Conservation (phyloP, 2,329 filamentous ascomycete species). For the Xylariales sp. region DNA sequence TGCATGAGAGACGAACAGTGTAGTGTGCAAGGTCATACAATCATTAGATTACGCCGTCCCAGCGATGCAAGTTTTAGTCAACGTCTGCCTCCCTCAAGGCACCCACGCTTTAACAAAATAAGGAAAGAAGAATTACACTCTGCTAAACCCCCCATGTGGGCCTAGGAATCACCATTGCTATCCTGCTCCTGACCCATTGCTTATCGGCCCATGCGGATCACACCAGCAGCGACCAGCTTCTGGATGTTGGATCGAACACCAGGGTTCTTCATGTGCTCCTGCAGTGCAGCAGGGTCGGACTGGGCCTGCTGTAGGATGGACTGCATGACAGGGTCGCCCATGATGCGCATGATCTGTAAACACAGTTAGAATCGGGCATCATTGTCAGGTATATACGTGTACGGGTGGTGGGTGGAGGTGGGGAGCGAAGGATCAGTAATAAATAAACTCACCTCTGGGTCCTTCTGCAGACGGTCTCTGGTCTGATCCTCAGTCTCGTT, state of each 20-base stretch:
- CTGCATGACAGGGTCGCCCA: constrained; percentile 97
- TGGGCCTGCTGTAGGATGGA: constrained; percentile 96
- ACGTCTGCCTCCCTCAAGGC: no score
- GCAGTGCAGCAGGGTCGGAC: constrained; percentile 82
- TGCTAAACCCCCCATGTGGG: background rate
- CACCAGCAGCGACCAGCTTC: constrained; percentile 88
- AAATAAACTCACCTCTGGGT: constrained; percentile 86
- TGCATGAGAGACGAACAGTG: background rate
- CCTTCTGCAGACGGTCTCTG: constrained; percentile 80
- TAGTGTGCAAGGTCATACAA: constrained; percentile 2
- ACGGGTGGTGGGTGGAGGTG: no score
- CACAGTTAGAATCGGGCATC: constrained; percentile 19
- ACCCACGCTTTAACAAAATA: constrained; percentile 3
- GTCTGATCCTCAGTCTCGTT: constrained; percentile 97
- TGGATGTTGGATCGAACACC: constrained; percentile 83
- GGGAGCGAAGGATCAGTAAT: no score
- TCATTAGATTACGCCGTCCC: constrained; percentile 8
- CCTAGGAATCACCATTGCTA: constrained; percentile 1
- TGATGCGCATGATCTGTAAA: constrained; percentile 73
- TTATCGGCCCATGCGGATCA: constrained; percentile 68
- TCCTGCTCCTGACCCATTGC: background rate
- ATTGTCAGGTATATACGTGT: constrained; percentile 1
- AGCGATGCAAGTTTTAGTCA: constrained; percentile 5
- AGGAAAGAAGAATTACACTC: constrained; percentile 2
- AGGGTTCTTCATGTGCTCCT: constrained; percentile 96